Conservation (phyloP, 371 early-diverging fungal species). For the Mucor ambiguus region DNA sequence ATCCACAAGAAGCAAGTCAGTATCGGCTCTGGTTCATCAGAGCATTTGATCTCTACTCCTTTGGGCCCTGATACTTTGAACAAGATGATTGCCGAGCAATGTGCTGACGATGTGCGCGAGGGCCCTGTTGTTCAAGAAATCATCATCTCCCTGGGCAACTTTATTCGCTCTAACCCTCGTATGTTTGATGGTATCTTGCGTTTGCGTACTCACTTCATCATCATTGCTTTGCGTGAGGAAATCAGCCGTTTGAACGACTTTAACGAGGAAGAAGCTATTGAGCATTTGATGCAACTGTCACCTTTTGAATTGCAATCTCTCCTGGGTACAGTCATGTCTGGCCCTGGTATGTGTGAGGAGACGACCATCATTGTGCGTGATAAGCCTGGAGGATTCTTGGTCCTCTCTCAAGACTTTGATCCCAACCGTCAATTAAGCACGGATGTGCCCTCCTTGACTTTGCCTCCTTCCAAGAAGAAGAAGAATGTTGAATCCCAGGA, state of each 20-base stretch:
- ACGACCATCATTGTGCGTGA: conserved; percentile 52
- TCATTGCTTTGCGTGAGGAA: conserved; percentile 87
- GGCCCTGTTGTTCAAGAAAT: conserved; percentile 87
- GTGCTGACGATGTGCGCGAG: conserved; percentile 81
- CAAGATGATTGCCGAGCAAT: conserved; percentile 65
- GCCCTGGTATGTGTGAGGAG: conserved; percentile 57
- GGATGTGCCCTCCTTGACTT: conserved; percentile 25
- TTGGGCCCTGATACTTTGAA: conserved; percentile 69
- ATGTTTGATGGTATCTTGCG: conserved; percentile 87
- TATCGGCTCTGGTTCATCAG: conserved; percentile 73
- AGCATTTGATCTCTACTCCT: conserved; percentile 70
- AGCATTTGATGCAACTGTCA: conserved; percentile 77
- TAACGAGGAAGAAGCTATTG: conserved; percentile 82
- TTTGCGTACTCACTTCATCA: conserved; percentile 79
- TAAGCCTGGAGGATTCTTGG: conserved; percentile 47
- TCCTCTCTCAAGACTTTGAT: conserved; percentile 32
- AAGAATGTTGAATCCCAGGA: neutral
- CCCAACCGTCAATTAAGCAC: conserved; percentile 17
- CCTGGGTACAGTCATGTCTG: conserved; percentile 74
- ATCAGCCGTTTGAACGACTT: conserved; percentile 72
- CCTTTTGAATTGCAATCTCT: conserved; percentile 82
- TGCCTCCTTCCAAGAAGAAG: conserved; percentile 9
- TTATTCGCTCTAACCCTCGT: conserved; percentile 69
- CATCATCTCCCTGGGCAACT: conserved; percentile 76
- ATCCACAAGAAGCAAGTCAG: conserved; percentile 82